A percentile compares a stretch with the other conserved stretches of the same genome.
Conservation (phyloP, 2,329 filamentous ascomycete species). For the Seiridium unicorne region DNA sequence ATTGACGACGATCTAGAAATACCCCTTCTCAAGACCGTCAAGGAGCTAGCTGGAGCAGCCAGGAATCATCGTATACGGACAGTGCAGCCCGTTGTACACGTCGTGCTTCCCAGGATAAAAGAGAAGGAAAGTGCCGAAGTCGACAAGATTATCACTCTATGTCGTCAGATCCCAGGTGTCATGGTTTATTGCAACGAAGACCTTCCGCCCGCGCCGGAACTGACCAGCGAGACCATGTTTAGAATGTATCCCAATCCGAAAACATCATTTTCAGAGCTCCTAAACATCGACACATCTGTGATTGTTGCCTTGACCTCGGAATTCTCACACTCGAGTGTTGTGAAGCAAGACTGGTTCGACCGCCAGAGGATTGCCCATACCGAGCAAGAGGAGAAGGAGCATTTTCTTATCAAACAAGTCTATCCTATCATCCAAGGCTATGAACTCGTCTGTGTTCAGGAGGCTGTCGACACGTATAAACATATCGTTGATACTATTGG, state of each 20-base stretch:
- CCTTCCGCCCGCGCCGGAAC: conserved; percentile 14
- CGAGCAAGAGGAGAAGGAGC: conserved; percentile 59
- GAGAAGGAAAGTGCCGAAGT: conserved; percentile 21
- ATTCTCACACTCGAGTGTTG: conserved; percentile 56
- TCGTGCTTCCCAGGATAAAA: conserved; percentile 26
- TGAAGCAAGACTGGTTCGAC: conserved; percentile 42
- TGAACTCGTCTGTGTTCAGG: conserved; percentile 62
- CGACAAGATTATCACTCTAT: conserved; percentile 23
- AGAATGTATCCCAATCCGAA: conserved; percentile 26
- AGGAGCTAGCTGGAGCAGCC: conserved; percentile 20
- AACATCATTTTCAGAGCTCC: conserved; percentile 18
- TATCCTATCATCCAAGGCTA: conserved; percentile 59
- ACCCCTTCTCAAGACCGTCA: conserved; percentile 27
- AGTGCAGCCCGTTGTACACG: conserved; percentile 16
- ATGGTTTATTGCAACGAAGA: conserved; percentile 18
- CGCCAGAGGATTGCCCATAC: conserved; percentile 63
- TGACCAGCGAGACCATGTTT: conserved; percentile 20
- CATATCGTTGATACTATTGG: conserved; percentile 65
- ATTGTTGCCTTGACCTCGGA: conserved; percentile 73
- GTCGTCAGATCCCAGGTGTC: conserved; percentile 21
- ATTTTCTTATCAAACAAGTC: conserved; percentile 56
- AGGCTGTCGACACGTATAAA: conserved; percentile 65
- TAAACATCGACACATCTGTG: conserved; percentile 68
- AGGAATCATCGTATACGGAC: conserved; percentile 26
- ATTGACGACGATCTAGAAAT: conserved; percentile 21